Conservation (phyloP, 2,329 filamentous ascomycete genomes). For the Colletotrichum tofieldiae region DNA sequence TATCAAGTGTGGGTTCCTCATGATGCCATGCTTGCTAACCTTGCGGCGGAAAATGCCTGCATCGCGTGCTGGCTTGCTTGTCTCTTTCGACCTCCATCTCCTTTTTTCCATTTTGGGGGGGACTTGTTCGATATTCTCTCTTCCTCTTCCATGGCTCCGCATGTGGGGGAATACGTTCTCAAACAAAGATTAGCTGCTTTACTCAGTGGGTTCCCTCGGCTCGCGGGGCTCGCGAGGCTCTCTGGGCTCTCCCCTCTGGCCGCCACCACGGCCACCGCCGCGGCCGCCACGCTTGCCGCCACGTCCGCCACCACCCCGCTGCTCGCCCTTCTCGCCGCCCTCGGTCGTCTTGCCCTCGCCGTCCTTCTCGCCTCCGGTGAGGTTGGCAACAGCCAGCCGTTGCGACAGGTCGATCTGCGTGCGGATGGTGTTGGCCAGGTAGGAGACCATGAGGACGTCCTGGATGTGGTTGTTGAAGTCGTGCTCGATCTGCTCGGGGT, state of each 20-base stretch:
- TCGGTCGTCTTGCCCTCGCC: conserved; percentile 63
- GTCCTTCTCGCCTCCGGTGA: conserved; percentile 67
- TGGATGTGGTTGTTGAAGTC: conserved; percentile 99
- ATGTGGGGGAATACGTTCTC: conserved; percentile 8
- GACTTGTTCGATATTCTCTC: not conserved
- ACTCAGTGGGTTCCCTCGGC: conserved; percentile 58
- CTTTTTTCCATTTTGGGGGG: conserved; percentile 6
- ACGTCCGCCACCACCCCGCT: conserved; percentile 59
- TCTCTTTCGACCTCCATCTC: conserved; percentile 28
- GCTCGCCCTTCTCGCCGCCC: conserved; percentile 60
- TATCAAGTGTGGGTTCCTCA: conserved; percentile 42
- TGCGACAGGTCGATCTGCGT: conserved; percentile 99
- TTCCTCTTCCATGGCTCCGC: not conserved
- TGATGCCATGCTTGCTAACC: conserved; percentile 44
- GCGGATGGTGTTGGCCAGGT: conserved; percentile 98
- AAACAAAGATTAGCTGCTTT: conserved; percentile 46
- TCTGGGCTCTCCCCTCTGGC: conserved; percentile 57
- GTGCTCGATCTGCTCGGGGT: conserved; percentile 89
- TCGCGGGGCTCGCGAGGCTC: conserved; percentile 64
- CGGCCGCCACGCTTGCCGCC: conserved; percentile 67
- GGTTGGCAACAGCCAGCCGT: conserved; percentile 86
- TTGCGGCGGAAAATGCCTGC: conserved; percentile 38
- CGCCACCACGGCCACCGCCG: conserved; percentile 66
- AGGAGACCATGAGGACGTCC: conserved; percentile 97
- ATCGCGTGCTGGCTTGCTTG: conserved; percentile 30